Conservation (phyloP, 2,329 filamentous ascomycete species). For the Chaetomium sp. region DNA sequence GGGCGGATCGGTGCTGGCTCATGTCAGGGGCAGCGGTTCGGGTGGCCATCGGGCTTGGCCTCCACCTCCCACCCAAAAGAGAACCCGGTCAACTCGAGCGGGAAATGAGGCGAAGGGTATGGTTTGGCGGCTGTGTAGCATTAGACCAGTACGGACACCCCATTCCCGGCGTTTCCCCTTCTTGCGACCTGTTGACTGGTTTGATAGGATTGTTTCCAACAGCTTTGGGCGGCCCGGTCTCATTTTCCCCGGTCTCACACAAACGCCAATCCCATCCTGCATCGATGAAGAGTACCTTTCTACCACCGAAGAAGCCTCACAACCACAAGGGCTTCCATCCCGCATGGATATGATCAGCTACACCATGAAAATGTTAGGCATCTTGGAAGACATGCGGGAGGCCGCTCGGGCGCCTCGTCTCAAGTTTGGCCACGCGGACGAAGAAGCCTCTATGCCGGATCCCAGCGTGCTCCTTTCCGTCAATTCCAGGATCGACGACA, state of each 20-base stretch:
- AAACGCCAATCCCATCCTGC: conserved; percentile 16
- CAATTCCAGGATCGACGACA: conserved; percentile 14
- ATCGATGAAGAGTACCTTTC: conserved; percentile 30
- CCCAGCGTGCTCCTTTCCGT: conserved; percentile 11
- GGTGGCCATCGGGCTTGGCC: conserved; percentile 26
- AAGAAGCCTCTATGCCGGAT: conserved; percentile 9
- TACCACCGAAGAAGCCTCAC: conserved; percentile 18
- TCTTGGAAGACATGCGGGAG: conserved; percentile 13
- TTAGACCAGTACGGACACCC: conserved; percentile 24
- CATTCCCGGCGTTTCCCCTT: too few species aligned
- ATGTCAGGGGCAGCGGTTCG: conserved; percentile 27
- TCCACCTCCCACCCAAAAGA: conserved; percentile 17
- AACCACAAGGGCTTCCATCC: conserved; percentile 21
- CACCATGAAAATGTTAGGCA: conserved; percentile 17
- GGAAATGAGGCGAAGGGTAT: conserved; percentile 28
- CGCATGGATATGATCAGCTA: conserved; percentile 22
- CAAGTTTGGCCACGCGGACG: background rate
- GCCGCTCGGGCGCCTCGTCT: background rate
- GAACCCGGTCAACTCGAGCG: conserved; percentile 21
- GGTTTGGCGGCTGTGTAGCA: conserved; percentile 26
- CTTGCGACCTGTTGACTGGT: background rate
- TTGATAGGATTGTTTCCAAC: conserved; percentile 21
- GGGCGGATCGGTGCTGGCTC: conserved; percentile 29
- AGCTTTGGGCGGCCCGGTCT: conserved; percentile 27
- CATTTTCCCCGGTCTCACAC: conserved; percentile 14